phyloP scores from a whole-genome alignment of 331 rosid species.

The Stylosanthes scabra region DNA sequence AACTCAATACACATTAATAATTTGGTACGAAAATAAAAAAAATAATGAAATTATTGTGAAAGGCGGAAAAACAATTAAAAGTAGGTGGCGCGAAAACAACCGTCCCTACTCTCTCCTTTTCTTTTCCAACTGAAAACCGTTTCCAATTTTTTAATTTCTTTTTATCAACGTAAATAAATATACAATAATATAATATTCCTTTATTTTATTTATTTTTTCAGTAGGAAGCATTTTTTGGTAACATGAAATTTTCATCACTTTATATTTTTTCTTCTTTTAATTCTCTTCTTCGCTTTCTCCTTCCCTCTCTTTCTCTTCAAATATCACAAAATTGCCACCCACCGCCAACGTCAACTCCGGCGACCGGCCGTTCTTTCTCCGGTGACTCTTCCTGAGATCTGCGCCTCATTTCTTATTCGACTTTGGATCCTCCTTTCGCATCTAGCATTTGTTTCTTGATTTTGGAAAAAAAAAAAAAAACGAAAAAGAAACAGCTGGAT shows the following conservation, averaged over 20 bases:
- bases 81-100: slow-evolving; percentile 89
- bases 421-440: slow-evolving; percentile 3
- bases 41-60: background rate
- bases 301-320: slow-evolving; percentile 42
- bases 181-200: background rate
- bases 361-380: slow-evolving; percentile 14
- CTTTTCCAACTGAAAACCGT: slow-evolving; percentile 71
- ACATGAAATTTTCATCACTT: slow-evolving; percentile 1
- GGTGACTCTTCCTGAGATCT: background rate
- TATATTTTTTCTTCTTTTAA: slow-evolving; percentile 16
- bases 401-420: background rate
- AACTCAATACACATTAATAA: too few species aligned
- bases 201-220: background rate
- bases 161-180: too few species aligned
- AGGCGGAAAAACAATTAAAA: slow-evolving; percentile 29
- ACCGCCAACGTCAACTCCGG: slow-evolving; percentile 49
- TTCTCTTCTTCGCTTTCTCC: slow-evolving; percentile 24
- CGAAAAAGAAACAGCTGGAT: too few species aligned
- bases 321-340: slow-evolving; percentile 40
- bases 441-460: background rate
- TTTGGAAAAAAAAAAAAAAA: too few species aligned
- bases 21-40: background rate
- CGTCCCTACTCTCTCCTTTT: slow-evolving; percentile 51
- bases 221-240: slow-evolving; percentile 18
- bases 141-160: slow-evolving; percentile 35